phyloP scores from a whole-genome alignment of 2,329 filamentous ascomycete genomes.

The Penicillium fuscoglaucum region DNA sequence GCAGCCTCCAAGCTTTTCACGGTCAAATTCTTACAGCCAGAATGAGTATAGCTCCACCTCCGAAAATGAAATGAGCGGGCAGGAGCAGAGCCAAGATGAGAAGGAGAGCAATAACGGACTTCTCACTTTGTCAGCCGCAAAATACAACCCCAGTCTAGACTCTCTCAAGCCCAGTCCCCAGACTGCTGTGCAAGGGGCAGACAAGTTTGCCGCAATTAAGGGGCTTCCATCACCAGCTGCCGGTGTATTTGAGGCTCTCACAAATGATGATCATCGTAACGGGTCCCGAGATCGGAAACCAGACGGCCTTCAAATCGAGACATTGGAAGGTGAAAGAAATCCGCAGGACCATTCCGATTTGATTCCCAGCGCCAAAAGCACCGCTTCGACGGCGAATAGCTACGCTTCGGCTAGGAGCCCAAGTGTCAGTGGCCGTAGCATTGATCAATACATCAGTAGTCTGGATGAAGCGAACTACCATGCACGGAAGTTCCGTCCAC shows the following conservation, averaged over 20 bases:
- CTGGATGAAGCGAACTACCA: conserved; percentile 73
- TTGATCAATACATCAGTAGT: conserved; percentile 84
- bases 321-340: conserved; percentile 54
- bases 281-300: conserved; percentile 77
- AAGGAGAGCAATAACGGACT: conserved; percentile 38
- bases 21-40: conserved; percentile 44
- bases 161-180: conserved; percentile 51
- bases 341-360: conserved; percentile 56
- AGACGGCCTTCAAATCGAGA: conserved; percentile 67
- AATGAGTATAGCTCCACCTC: conserved; percentile 52
- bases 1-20: conserved; percentile 44
- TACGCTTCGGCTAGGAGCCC: conserved; percentile 56
- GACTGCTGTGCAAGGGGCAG: conserved; percentile 67
- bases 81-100: conserved; percentile 33
- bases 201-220: conserved; percentile 56
- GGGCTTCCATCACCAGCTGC: conserved; percentile 68
- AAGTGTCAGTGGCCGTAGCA: conserved; percentile 63
- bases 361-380: conserved; percentile 48
- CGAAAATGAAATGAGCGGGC: conserved; percentile 38
- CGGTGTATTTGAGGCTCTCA: conserved; percentile 62
- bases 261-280: conserved; percentile 58
- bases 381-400: conserved; percentile 45
- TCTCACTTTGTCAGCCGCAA: conserved; percentile 45
- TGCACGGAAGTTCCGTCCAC: conserved; percentile 50
- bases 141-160: conserved; percentile 46